phyloP scores from a whole-genome alignment of 2,329 filamentous ascomycete genomes.

The Raffaelea ambrosiae region DNA sequence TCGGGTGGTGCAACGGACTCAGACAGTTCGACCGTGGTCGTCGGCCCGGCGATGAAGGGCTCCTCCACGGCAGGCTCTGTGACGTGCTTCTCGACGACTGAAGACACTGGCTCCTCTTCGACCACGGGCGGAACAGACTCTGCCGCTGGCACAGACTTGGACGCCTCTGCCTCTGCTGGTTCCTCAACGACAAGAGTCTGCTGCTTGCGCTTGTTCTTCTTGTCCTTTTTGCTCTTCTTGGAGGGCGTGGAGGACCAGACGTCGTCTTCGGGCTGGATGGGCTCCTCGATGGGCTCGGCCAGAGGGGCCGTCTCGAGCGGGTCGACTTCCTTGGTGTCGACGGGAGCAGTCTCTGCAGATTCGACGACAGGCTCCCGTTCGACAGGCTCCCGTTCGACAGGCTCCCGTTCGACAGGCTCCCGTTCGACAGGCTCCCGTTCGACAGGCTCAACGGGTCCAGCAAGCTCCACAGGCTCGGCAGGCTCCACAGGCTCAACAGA shows the following conservation, averaged over 20 bases:
- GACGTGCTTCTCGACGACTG: too few relatives aligned
- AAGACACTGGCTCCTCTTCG: too few relatives aligned
- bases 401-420: neutral
- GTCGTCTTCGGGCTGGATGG: neutral
- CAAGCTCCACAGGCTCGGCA: neutral
- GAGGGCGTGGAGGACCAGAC: neutral
- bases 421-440: neutral
- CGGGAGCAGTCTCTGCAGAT: neutral
- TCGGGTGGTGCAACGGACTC: neutral
- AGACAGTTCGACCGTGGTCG: too few relatives aligned
- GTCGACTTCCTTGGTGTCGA: neutral
- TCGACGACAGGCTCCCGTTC: neutral
- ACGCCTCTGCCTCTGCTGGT: neutral
- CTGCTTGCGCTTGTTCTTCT: slow-evolving; percentile 5
- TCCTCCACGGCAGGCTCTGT: neutral
- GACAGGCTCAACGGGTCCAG: neutral
- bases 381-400: neutral
- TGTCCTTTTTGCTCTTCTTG: slow-evolving; percentile 3
- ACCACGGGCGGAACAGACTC: too few relatives aligned
- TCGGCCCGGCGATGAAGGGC: neutral
- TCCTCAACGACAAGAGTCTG: neutral
- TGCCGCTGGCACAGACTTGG: too few relatives aligned
- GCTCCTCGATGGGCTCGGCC: neutral
- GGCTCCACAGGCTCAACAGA: slow-evolving; percentile 5
- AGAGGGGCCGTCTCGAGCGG: neutral